These are phyloP conservation scores for cucumber (Cucumis sativus) DNA, from an alignment of 306 rosid species.

Conservation along the genomic window DNA sequence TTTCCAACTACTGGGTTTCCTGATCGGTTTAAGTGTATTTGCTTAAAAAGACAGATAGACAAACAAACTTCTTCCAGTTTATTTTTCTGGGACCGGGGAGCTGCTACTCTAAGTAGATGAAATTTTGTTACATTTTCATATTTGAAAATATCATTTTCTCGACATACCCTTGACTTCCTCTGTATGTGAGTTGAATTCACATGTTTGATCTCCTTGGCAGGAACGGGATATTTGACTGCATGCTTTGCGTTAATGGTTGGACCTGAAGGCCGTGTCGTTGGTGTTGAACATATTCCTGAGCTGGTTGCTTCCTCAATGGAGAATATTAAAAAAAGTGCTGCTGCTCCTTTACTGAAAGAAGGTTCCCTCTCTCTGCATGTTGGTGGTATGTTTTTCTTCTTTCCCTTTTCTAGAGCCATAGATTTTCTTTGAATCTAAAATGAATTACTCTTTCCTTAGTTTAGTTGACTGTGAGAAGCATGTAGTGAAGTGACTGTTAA, in stretches of 20 bases:
- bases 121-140: background rate
- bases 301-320: constrained; percentile 55
- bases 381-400: constrained; percentile 39
- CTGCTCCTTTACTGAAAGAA: constrained; percentile 52
- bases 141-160: background rate
- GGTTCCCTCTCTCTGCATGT: constrained; percentile 71
- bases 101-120: background rate
- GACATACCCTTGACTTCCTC: background rate
- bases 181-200: background rate
- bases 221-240: constrained; percentile 89
- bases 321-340: constrained; percentile 69
- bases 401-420: background rate
- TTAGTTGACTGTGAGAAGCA: background rate
- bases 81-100: background rate
- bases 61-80: background rate
- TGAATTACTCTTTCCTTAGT: background rate
- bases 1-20: background rate
- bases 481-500: background rate
- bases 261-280: constrained; percentile 62
- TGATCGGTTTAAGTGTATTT: background rate
- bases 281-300: constrained; percentile 94
- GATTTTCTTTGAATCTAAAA: background rate
- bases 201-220: constrained; percentile 22
- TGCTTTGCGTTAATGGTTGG: constrained; percentile 93
- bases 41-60: background rate